Evolutionary conservation across 2,329 filamentous ascomycete species (phyloP).

Genomic region (Penicillium sp.): DNA sequence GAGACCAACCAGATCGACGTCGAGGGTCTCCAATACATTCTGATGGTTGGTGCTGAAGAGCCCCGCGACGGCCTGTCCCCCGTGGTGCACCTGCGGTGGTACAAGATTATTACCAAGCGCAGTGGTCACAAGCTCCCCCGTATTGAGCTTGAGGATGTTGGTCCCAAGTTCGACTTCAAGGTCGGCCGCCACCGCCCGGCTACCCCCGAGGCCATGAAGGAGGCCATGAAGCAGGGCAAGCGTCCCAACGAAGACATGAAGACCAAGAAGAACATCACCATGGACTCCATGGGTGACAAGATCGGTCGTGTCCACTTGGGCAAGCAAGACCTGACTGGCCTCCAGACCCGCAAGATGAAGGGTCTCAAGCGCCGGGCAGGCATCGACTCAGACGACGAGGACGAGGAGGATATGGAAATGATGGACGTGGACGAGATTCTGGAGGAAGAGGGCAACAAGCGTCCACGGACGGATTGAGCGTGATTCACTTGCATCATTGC

Average conservation of each 20-base stretch:
- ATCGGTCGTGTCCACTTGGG: conserved; percentile 86
- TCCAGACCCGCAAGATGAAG: conserved; percentile 99
- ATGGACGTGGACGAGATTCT: conserved; percentile 41
- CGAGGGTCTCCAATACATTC: conserved; percentile 85
- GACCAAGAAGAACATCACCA: conserved; percentile 94
- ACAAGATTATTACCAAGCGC: conserved; percentile 78
- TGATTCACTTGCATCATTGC: conserved; percentile 19
- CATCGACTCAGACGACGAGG: conserved; percentile 45
- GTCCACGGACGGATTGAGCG: conserved; percentile 24
- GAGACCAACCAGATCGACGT: conserved; percentile 80
- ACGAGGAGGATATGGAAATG: conserved; percentile 36
- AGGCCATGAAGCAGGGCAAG: conserved; percentile 81
- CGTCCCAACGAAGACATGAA: conserved; percentile 47
- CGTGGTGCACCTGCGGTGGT: conserved; percentile 64
- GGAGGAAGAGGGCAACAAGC: conserved; percentile 33
- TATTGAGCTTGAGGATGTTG: conserved; percentile 92
- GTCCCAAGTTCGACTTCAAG: conserved; percentile 85
- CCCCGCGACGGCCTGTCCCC: conserved; percentile 37
- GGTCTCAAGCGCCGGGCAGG: conserved; percentile 79
- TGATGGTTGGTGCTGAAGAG: conserved; percentile 74
- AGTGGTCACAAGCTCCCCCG: conserved; percentile 81
- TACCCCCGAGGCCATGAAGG: conserved; percentile 68
- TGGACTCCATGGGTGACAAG: conserved; percentile 92
- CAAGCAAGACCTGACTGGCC: conserved; percentile 75
- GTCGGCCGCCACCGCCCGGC: conserved; percentile 63